Conservation (phyloP, 306 rosid species). For the Vicia villosa region DNA sequence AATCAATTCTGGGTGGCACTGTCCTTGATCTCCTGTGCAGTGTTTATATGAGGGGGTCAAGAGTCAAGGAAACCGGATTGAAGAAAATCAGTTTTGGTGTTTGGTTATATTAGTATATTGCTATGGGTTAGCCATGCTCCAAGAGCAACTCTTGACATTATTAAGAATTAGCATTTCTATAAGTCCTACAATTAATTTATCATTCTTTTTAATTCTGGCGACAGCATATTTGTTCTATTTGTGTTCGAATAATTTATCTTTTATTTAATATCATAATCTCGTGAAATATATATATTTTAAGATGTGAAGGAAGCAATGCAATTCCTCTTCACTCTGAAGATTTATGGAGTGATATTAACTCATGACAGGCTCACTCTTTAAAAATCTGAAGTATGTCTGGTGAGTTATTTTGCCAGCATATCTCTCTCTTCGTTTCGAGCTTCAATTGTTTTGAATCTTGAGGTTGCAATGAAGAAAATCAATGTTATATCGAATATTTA, state of each 20-base stretch:
- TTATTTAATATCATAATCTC: neutral
- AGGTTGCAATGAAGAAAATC: neutral
- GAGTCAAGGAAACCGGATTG: slow-evolving; percentile 25
- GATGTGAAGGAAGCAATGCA: neutral
- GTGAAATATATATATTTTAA: neutral
- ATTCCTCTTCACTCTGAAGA: neutral
- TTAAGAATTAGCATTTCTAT: neutral
- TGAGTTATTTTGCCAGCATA: neutral
- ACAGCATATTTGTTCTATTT: neutral
- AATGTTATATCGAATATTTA: neutral
- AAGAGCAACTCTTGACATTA: slow-evolving; percentile 20
- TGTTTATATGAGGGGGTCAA: slow-evolving; percentile 47
- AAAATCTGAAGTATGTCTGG: too few relatives aligned
- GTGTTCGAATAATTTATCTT: too few relatives aligned
- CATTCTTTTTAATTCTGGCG: neutral
- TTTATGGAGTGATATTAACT: neutral
- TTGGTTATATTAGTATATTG: slow-evolving; percentile 27
- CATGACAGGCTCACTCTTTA: too few relatives aligned
- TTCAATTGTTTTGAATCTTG: neutral
- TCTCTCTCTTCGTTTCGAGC: neutral
- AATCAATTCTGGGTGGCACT: slow-evolving; percentile 26
- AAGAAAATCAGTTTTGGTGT: neutral
- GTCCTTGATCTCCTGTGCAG: slow-evolving; percentile 45
- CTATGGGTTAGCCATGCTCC: slow-evolving; percentile 37
- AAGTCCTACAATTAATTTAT: neutral